These are phyloP conservation scores for Monilinia vaccinii-corymbosi DNA, from an alignment of 2,329 filamentous ascomycete species.

Conservation along the genomic window DNA sequence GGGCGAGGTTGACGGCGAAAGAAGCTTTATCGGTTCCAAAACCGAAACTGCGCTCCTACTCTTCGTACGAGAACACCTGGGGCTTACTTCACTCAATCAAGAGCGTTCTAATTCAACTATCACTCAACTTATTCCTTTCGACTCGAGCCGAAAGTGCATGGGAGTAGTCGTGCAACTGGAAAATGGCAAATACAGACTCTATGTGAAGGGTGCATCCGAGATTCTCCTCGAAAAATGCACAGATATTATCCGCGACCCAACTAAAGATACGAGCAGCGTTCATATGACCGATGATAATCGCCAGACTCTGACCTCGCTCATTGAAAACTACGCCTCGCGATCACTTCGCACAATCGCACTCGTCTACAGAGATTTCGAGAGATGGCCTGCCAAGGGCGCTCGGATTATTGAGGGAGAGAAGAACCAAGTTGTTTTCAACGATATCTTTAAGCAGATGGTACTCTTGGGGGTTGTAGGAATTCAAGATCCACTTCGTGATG, in stretches of 20 bases:
- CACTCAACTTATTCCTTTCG: slow-evolving; percentile 38
- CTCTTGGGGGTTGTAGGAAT: slow-evolving; percentile 67
- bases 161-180: slow-evolving; percentile 49
- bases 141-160: slow-evolving; percentile 54
- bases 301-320: slow-evolving; percentile 43
- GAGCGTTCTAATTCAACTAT: slow-evolving; percentile 54
- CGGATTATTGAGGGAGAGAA: slow-evolving; percentile 48
- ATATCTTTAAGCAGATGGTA: slow-evolving; percentile 62
- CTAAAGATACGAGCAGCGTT: slow-evolving; percentile 47
- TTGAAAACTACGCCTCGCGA: slow-evolving; percentile 52
- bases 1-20: slow-evolving; percentile 48
- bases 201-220: slow-evolving; percentile 46
- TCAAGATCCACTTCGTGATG: slow-evolving; percentile 61
- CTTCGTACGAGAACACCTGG: slow-evolving; percentile 58
- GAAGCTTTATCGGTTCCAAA: slow-evolving; percentile 63
- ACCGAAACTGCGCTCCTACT: slow-evolving; percentile 67
- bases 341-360: slow-evolving; percentile 70
- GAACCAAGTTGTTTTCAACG: slow-evolving; percentile 55
- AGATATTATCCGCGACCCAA: slow-evolving; percentile 43
- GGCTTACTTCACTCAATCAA: slow-evolving; percentile 50
- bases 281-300: slow-evolving; percentile 48
- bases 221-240: slow-evolving; percentile 38
- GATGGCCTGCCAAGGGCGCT: slow-evolving; percentile 54
- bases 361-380: slow-evolving; percentile 62
- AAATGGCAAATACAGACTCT: slow-evolving; percentile 35